Percentiles rank a stretch among this genome's conserved stretches.
phyloP scores from a whole-genome alignment of 768 basidiomycete genomes.

The Dictyophora rubrovolvata region DNA sequence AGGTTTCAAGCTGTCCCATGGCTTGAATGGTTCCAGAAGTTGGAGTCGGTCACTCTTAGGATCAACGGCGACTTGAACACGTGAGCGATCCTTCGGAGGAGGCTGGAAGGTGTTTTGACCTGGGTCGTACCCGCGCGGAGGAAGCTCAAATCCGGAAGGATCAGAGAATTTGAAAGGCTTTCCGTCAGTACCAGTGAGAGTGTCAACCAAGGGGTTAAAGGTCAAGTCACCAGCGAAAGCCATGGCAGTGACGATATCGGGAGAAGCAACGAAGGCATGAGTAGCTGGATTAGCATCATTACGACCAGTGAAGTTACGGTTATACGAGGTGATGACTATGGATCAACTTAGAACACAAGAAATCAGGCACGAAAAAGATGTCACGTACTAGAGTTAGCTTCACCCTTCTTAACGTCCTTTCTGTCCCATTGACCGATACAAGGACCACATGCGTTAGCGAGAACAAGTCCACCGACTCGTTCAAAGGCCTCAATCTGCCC shows the following conservation, averaged over 20 bases:
- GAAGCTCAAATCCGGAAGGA: slow-evolving; percentile 86
- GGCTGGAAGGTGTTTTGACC: slow-evolving; percentile 96
- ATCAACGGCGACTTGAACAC: slow-evolving; percentile 78
- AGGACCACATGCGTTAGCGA: slow-evolving; percentile 98
- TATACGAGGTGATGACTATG: slow-evolving; percentile 97
- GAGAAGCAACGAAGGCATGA: slow-evolving; percentile 91
- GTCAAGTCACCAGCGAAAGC: slow-evolving; percentile 87
- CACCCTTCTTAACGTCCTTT: slow-evolving; percentile 93
- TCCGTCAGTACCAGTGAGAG: slow-evolving; percentile 81
- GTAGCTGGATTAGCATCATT: slow-evolving; percentile 99
- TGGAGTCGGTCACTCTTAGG: slow-evolving; percentile 86
- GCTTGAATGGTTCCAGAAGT: slow-evolving; percentile 76
- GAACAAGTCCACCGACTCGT: slow-evolving; percentile 78
- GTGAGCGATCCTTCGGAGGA: slow-evolving; percentile 76
- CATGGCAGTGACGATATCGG: slow-evolving; percentile 94
- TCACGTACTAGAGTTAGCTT: slow-evolving; percentile 82
- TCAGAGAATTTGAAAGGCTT: slow-evolving; percentile 96
- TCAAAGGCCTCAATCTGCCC: slow-evolving; percentile 88
- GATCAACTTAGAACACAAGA: neutral
- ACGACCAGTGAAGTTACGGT: slow-evolving; percentile 99
- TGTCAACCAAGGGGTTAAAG: slow-evolving; percentile 95
- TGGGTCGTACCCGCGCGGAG: slow-evolving; percentile 91
- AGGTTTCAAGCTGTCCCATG: slow-evolving; percentile 92
- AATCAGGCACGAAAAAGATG: neutral
- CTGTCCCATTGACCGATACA: slow-evolving; percentile 99